phyloP scores from a whole-genome alignment of 495 filamentous ascomycete genomes.

The Parathielavia hyrcaniae region DNA sequence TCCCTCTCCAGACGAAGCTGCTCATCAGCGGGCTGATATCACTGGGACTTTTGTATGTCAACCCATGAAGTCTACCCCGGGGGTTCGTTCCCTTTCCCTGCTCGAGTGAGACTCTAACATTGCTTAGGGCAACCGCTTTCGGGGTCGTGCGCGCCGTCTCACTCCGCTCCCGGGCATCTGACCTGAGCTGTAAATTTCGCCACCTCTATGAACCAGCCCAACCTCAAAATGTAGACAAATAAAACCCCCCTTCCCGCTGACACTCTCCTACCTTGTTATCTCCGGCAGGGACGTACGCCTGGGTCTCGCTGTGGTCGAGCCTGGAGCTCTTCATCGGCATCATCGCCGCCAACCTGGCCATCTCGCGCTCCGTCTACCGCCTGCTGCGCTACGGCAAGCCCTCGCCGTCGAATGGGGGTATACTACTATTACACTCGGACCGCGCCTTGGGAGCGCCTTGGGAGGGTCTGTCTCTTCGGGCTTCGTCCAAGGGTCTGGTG shows the following conservation, averaged over 20 bases:
- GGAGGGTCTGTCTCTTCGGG: not conserved
- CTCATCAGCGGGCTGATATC: not conserved
- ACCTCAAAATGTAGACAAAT: not conserved
- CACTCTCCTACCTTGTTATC: not conserved
- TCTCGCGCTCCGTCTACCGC: not conserved
- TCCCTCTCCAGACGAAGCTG: not conserved
- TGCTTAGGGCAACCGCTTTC: not conserved
- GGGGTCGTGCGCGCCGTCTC: not conserved
- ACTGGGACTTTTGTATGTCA: not conserved
- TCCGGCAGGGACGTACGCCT: not conserved
- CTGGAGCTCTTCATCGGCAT: not conserved
- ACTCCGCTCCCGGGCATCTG: not conserved
- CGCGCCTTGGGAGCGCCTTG: not conserved
- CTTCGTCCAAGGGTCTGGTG: no score
- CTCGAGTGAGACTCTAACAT: not conserved
- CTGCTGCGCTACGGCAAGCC: not conserved
- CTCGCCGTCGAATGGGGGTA: not conserved
- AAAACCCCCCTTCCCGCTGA: not conserved
- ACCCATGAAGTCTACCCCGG: not conserved
- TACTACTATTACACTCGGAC: not conserved
- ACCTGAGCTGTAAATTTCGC: not conserved
- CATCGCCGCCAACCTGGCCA: not conserved
- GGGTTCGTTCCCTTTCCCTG: not conserved
- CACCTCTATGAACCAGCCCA: no score
- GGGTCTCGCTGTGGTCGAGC: not conserved